These are phyloP conservation scores for Malassezia restricta DNA, from an alignment of 1,284 basidiomycete genomes.

Conservation along the genomic window DNA sequence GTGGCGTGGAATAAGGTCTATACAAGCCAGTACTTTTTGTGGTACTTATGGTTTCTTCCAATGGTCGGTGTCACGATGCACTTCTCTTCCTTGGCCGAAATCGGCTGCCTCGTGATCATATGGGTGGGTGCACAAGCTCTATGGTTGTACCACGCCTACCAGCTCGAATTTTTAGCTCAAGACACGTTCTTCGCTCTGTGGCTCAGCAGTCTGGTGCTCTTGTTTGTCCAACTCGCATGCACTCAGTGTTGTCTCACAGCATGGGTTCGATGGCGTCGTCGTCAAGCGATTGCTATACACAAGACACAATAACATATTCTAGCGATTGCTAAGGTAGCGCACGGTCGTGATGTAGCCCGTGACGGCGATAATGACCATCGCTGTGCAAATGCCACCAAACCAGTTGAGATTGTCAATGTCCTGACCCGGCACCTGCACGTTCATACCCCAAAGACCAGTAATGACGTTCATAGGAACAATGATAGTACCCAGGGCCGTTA, in stretches of 20 bases:
- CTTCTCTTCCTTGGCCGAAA: slow-evolving; percentile 41
- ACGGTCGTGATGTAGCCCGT: slow-evolving; percentile 41
- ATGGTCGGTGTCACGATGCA: slow-evolving; percentile 60
- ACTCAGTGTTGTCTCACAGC: slow-evolving; percentile 23
- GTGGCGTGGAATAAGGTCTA: slow-evolving; percentile 96
- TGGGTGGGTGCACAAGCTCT: slow-evolving; percentile 58
- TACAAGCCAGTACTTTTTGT: slow-evolving; percentile 97
- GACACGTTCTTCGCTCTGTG: slow-evolving; percentile 32
- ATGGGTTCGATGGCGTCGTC: slow-evolving; percentile 20
- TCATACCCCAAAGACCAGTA: slow-evolving; percentile 46
- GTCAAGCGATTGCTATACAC: not conserved
- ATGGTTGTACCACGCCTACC: slow-evolving; percentile 41
- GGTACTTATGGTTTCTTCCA: slow-evolving; percentile 86
- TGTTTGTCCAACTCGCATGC: slow-evolving; percentile 23
- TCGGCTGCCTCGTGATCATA: slow-evolving; percentile 27
- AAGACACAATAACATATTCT: slow-evolving; percentile 5
- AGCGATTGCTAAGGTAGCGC: slow-evolving; percentile 32
- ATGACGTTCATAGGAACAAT: slow-evolving; percentile 57
- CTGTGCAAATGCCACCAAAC: slow-evolving; percentile 39
- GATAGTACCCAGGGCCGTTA: slow-evolving; percentile 93
- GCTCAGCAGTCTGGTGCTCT: slow-evolving; percentile 25
- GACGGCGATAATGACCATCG: slow-evolving; percentile 41
- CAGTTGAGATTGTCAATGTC: slow-evolving; percentile 33
- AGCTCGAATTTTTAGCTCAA: slow-evolving; percentile 35
- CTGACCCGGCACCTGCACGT: slow-evolving; percentile 43